These are phyloP conservation scores for Hyphodiscus hymeniophilus DNA, from an alignment of 495 filamentous ascomycete species.

Conservation along the genomic window DNA sequence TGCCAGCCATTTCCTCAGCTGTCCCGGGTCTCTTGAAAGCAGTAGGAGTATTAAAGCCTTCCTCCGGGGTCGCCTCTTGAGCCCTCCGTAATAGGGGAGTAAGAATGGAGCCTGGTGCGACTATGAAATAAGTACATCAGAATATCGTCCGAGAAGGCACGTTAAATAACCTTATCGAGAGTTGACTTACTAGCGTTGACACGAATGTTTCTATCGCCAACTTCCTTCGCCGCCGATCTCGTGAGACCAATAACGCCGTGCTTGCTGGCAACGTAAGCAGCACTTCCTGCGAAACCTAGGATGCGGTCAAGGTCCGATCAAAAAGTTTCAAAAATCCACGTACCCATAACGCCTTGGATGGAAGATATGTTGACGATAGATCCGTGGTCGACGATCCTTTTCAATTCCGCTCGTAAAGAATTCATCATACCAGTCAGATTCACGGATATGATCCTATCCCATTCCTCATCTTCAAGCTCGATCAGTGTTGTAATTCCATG, in stretches of 20 bases:
- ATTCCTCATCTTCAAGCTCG: slow-evolving; percentile 38
- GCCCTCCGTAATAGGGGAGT: slow-evolving; percentile 16
- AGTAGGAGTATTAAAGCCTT: slow-evolving; percentile 29
- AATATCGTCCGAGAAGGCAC: too few species aligned
- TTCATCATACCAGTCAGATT: slow-evolving; percentile 52
- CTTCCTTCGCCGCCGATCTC: slow-evolving; percentile 46
- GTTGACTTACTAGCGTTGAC: slow-evolving; percentile 49
- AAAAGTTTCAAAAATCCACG: slow-evolving; percentile 21
- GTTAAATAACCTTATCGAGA: too few species aligned
- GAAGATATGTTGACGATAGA: slow-evolving; percentile 24
- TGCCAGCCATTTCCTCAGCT: slow-evolving; percentile 43
- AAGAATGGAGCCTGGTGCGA: slow-evolving; percentile 40
- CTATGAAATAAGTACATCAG: too few species aligned
- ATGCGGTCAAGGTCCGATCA: slow-evolving; percentile 1
- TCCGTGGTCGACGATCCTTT: slow-evolving; percentile 32
- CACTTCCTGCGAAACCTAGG: slow-evolving; percentile 25
- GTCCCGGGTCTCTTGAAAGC: slow-evolving; percentile 43
- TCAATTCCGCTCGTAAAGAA: slow-evolving; percentile 46
- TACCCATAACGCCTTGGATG: slow-evolving; percentile 23
- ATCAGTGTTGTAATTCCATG: slow-evolving; percentile 28
- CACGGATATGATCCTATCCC: slow-evolving; percentile 43
- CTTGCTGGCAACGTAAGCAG: slow-evolving; percentile 47
- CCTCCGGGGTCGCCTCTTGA: slow-evolving; percentile 20
- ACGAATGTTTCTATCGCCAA: slow-evolving; percentile 41
- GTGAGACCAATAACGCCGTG: slow-evolving; percentile 46